Conservation (phyloP, 805 yeast species). For the Lipomyces anomalus region DNA sequence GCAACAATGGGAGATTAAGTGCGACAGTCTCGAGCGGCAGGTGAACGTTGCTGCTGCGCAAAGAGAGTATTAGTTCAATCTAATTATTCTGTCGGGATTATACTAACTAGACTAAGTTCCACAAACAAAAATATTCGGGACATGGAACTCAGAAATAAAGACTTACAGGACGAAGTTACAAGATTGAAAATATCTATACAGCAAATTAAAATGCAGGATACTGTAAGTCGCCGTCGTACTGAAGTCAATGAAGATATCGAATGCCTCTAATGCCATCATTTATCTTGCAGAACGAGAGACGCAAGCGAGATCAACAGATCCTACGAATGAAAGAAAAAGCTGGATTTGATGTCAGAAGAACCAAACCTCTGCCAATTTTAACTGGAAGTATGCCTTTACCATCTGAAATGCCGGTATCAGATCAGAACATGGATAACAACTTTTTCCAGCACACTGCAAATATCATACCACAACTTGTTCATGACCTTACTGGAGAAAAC, state of each 20-base stretch:
- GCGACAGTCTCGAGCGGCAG: conserved; percentile 19
- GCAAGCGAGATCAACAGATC: conserved; percentile 21
- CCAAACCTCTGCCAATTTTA: conserved; percentile 8
- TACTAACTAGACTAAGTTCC: no score
- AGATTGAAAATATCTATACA: no score
- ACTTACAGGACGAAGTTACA: no score
- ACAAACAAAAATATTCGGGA: no score
- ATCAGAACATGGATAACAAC: neutral
- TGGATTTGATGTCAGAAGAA: conserved; percentile 20
- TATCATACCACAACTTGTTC: conserved; percentile 15
- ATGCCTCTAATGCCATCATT: neutral
- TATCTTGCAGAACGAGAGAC: conserved; percentile 13
- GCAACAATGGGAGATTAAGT: conserved; percentile 13
- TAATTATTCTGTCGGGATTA: neutral
- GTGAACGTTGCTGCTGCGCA: conserved; percentile 7
- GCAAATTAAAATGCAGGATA: no score
- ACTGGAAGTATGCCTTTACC: conserved; percentile 11
- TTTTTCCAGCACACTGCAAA: conserved; percentile 9
- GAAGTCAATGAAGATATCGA: neutral
- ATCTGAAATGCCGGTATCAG: conserved; percentile 11
- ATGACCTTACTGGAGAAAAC: conserved; percentile 19
- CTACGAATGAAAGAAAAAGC: conserved; percentile 23
- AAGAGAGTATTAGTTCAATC: conserved; percentile 18
- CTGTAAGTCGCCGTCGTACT: neutral
- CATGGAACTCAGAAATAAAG: no score